phyloP scores from a whole-genome alignment of 331 rosid species.

The Quercus tomentella region DNA sequence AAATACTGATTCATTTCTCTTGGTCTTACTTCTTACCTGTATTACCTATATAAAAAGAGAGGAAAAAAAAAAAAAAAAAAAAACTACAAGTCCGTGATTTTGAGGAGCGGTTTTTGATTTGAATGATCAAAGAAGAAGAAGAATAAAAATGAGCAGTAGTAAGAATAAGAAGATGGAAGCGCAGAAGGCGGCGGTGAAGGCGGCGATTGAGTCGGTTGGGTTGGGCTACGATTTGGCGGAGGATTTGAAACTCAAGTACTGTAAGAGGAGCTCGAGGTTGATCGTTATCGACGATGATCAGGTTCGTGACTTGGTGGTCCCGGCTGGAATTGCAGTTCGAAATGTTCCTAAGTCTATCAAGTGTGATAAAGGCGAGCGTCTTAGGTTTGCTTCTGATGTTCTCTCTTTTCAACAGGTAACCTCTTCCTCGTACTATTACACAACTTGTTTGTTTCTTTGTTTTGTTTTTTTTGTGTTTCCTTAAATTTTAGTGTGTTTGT shows the following conservation, averaged over 20 bases:
- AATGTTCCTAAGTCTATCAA: conserved; percentile 74
- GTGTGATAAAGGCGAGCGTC: conserved; percentile 79
- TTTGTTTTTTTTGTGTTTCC: background rate
- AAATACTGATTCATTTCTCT: too few relatives aligned
- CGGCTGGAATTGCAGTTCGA: conserved; percentile 54
- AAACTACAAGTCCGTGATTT: too few relatives aligned
- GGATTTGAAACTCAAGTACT: conserved; percentile 64
- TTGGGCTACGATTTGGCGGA: conserved; percentile 67
- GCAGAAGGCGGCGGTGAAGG: conserved; percentile 40
- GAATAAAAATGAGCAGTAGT: background rate
- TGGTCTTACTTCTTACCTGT: too few relatives aligned
- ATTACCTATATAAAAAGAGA: too few relatives aligned
- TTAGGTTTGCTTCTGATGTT: conserved; percentile 66
- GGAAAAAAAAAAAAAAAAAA: too few relatives aligned
- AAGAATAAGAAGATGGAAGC: conserved; percentile 18
- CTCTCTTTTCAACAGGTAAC: conserved; percentile 78
- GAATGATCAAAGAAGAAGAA: background rate
- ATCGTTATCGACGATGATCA: conserved; percentile 38
- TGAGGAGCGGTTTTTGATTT: background rate
- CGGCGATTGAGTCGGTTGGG: conserved; percentile 51
- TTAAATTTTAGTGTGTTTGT: too few relatives aligned
- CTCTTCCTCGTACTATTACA: background rate
- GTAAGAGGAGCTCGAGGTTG: conserved; percentile 43
- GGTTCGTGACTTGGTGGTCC: conserved; percentile 44
- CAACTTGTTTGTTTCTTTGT: background rate